Evolutionary conservation across 78 protist genomes (phyloP).

Genomic region (Abeoforma whisleri): DNA sequence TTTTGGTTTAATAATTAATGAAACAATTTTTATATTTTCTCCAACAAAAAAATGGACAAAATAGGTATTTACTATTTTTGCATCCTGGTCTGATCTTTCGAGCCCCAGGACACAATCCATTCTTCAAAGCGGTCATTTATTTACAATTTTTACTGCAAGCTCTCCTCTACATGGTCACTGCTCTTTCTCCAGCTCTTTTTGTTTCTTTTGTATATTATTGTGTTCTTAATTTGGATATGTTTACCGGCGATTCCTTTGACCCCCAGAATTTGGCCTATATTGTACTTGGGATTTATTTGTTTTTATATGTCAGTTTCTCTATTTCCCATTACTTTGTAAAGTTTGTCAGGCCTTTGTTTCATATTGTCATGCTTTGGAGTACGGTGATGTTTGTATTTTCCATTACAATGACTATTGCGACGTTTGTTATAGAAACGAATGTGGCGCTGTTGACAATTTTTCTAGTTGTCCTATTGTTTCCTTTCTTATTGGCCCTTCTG

Average conservation of each 20-base stretch:
- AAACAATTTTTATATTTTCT: no score
- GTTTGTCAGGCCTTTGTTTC: conserved; percentile 21
- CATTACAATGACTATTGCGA: not conserved
- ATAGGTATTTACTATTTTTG: not conserved
- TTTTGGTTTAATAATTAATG: no score
- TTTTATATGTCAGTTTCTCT: conserved; percentile 5
- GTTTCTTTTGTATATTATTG: not conserved
- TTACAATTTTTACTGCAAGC: not conserved
- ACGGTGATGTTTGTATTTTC: not conserved
- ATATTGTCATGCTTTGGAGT: not conserved
- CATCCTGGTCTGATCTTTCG: not conserved
- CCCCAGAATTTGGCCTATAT: not conserved
- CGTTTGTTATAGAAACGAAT: no score
- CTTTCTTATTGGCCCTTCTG: not conserved
- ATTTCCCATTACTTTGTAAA: not conserved
- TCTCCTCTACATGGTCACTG: not conserved
- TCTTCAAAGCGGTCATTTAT: not conserved
- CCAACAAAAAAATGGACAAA: no score
- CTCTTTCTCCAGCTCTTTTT: conserved; percentile 6
- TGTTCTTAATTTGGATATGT: not conserved
- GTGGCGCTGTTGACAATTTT: not conserved
- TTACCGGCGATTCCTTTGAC: not conserved
- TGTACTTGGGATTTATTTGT: not conserved
- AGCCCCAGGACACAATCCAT: not conserved
- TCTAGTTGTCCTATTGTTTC: not conserved